Conservation (phyloP, 2,329 filamentous ascomycete species). For the Colletotrichum destructivum region DNA sequence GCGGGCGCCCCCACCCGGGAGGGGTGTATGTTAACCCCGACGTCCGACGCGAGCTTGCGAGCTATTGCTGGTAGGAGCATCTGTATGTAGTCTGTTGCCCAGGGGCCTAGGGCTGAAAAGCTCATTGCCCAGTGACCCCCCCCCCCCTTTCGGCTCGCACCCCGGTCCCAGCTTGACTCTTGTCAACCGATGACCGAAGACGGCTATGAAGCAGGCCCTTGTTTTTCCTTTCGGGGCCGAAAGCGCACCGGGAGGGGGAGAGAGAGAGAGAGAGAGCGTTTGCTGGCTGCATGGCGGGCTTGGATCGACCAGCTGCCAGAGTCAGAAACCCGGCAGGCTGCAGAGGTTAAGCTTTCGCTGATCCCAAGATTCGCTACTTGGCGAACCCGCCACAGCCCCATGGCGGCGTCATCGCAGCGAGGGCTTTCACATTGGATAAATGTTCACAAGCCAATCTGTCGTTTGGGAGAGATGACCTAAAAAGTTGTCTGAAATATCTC, state of each 20-base stretch:
- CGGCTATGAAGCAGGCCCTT: constrained; percentile 9
- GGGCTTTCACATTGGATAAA: constrained; percentile 13
- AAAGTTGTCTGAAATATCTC: constrained; percentile 1
- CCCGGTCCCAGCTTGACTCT: constrained; percentile 1
- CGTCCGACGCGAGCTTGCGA: no score
- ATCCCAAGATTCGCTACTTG: constrained; percentile 6
- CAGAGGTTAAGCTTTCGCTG: constrained; percentile 12
- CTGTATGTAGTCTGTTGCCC: neutral
- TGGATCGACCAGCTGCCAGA: neutral
- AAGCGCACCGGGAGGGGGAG: constrained; percentile 24
- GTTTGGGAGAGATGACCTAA: no score
- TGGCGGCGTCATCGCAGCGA: constrained; percentile 1
- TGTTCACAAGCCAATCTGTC: no score
- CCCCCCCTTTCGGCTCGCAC: neutral
- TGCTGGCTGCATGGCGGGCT: constrained; percentile 13
- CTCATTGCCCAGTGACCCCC: neutral
- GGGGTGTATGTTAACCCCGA: no score
- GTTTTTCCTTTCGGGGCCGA: constrained; percentile 24
- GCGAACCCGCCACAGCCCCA: constrained; percentile 11
- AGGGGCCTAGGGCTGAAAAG: constrained; percentile 24
- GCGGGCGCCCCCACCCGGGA: no score
- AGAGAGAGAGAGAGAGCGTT: no score
- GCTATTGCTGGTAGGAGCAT: no score
- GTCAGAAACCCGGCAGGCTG: neutral
- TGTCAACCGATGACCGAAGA: neutral